phyloP scores from a whole-genome alignment of 495 filamentous ascomycete genomes.

The Lichenothelia convexa region DNA sequence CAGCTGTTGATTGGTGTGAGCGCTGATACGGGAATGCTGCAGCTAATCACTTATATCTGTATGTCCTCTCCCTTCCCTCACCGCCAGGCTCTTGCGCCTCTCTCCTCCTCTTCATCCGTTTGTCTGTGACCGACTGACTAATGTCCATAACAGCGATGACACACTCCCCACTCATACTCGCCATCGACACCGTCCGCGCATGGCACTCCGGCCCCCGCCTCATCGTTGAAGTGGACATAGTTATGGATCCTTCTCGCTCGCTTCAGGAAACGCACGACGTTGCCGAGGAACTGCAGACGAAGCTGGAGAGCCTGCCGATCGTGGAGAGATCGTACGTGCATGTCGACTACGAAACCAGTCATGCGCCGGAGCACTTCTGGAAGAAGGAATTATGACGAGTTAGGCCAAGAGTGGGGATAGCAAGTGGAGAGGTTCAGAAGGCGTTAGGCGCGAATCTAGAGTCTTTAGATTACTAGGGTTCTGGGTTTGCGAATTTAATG shows the following conservation, averaged over 20 bases:
- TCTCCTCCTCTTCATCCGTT: not conserved
- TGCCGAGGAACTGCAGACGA: constrained; percentile 85
- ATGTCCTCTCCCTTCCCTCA: constrained; percentile 12
- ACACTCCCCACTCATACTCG: constrained; percentile 59
- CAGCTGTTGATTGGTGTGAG: constrained; percentile 76
- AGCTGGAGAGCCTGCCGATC: constrained; percentile 80
- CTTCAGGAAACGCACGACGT: constrained; percentile 76
- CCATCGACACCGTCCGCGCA: constrained; percentile 85
- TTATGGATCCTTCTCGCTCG: constrained; percentile 19
- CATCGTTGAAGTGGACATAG: constrained; percentile 34
- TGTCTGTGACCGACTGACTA: not conserved
- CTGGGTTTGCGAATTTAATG: no score
- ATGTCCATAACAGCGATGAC: constrained; percentile 42
- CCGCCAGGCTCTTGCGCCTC: not conserved
- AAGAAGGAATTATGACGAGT: constrained; percentile 28
- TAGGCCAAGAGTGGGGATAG: no score
- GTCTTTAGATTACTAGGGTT: no score
- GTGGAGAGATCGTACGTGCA: constrained; percentile 94
- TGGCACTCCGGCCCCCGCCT: constrained; percentile 83
- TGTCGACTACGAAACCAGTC: constrained; percentile 93
- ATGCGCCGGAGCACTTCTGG: constrained; percentile 51
- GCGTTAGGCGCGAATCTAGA: no score
- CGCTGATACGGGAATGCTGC: constrained; percentile 68
- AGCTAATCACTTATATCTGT: constrained; percentile 93
- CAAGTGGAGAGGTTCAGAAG: no score